Evolutionary conservation across 768 basidiomycete species (phyloP).

Genomic region (Boletus pseudopeckii): DNA sequence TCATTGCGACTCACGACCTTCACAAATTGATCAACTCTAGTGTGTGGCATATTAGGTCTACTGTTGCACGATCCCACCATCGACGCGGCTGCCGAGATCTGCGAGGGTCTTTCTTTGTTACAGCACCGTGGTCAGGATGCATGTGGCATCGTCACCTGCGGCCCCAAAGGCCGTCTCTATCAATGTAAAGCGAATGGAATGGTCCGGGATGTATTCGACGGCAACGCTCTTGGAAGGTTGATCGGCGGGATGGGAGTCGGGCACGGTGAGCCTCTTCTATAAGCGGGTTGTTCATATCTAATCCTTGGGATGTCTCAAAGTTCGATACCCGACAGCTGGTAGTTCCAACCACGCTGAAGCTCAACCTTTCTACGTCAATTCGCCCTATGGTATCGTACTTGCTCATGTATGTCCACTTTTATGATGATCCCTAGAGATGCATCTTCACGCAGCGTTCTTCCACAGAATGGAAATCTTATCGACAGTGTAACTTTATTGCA

Average conservation of each 20-base stretch:
- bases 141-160: constrained; percentile 95
- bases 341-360: constrained; percentile 96
- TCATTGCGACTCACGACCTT: neutral
- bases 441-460: constrained; percentile 2
- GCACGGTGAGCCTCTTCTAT: constrained; percentile 60
- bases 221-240: constrained; percentile 67
- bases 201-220: constrained; percentile 96
- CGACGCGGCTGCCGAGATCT: constrained; percentile 84
- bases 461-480: constrained; percentile 96
- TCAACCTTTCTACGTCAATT: constrained; percentile 99
- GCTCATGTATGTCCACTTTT: constrained; percentile 70
- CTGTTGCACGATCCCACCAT: constrained; percentile 73
- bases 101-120: constrained; percentile 90
- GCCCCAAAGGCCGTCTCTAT: constrained; percentile 89
- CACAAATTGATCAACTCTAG: constrained; percentile 27
- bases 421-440: neutral
- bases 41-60: constrained; percentile 94
- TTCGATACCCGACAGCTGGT: constrained; percentile 97
- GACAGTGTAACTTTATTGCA: constrained; percentile 84
- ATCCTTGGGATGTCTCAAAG: constrained; percentile 40
- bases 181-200: constrained; percentile 99
- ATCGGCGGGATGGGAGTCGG: constrained; percentile 97
- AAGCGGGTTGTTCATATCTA: neutral
- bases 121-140: constrained; percentile 99
- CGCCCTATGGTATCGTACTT: constrained; percentile 98